Conservation (phyloP, 371 early-diverging fungal genomes). For the Parasitella parasitica region DNA sequence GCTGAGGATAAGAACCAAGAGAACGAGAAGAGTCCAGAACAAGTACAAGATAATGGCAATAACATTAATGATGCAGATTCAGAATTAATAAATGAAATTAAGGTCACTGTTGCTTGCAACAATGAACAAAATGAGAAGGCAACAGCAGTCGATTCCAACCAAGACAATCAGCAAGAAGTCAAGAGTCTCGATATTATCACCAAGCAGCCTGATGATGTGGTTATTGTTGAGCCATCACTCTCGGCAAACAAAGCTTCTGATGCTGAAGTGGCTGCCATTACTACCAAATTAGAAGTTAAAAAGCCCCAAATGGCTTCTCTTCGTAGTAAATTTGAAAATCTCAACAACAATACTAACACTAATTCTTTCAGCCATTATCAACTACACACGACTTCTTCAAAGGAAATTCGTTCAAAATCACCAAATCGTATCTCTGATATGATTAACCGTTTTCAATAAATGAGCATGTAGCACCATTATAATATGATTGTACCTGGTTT, state of each 20-base stretch:
- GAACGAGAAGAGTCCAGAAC: too few species aligned
- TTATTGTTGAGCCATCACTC: background rate
- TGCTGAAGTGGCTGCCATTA: slow-evolving; percentile 33
- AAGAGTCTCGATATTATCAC: background rate
- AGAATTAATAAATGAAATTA: background rate
- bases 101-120: background rate
- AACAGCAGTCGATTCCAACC: background rate
- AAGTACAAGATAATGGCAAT: background rate
- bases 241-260: slow-evolving; percentile 14
- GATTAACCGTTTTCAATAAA: slow-evolving; percentile 37
- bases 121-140: background rate
- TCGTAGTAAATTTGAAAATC: slow-evolving; percentile 34
- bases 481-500: too few species aligned
- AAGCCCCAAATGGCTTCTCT: slow-evolving; percentile 37
- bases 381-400: slow-evolving; percentile 15
- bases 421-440: slow-evolving; percentile 44
- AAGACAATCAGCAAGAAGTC: background rate
- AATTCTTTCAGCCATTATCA: slow-evolving; percentile 7
- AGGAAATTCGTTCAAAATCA: slow-evolving; percentile 35
- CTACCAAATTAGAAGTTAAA: slow-evolving; percentile 4
- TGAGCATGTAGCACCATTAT: too few species aligned
- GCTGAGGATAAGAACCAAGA: too few species aligned
- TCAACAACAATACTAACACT: slow-evolving; percentile 8
- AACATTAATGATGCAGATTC: background rate
- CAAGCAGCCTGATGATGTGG: background rate